phyloP scores from a whole-genome alignment of 345 rosid species.

The Psidium friedrichsthalianum region DNA sequence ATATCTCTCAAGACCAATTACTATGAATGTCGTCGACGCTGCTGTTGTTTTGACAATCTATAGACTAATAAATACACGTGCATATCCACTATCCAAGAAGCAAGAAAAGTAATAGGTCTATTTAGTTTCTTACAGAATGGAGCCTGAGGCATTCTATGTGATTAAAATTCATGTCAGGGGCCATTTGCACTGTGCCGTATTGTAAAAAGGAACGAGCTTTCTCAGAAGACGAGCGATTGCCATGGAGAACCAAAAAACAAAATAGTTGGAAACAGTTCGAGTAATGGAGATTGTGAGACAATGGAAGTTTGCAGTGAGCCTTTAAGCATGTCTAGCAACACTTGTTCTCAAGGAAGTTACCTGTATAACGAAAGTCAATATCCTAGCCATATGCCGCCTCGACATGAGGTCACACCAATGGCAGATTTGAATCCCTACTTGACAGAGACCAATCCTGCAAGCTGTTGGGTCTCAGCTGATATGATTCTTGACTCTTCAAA shows the following conservation, averaged over 20 bases:
- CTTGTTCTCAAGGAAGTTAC: conserved; percentile 34
- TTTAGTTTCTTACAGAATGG: neutral
- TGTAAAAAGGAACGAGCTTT: conserved; percentile 44
- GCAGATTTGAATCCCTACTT: conserved; percentile 21
- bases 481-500: conserved; percentile 57
- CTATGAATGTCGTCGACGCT: neutral
- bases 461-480: conserved; percentile 44
- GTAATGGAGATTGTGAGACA: conserved; percentile 21
- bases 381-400: conserved; percentile 39
- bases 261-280: conserved; percentile 21
- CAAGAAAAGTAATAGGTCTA: neutral
- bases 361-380: conserved; percentile 17
- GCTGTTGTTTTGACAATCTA: neutral
- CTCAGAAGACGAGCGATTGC: conserved; percentile 28
- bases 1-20: neutral
- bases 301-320: conserved; percentile 28
- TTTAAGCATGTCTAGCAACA: conserved; percentile 15
- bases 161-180: conserved; percentile 27
- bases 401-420: conserved; percentile 17
- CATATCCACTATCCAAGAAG: neutral
- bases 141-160: neutral
- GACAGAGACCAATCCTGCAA: conserved; percentile 20
- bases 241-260: conserved; percentile 16
- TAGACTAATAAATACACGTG: neutral
- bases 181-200: conserved; percentile 80